Evolutionary conservation across 2,329 filamentous ascomycete genomes (phyloP).

Genomic region (Fusarium drepaniforme): DNA sequence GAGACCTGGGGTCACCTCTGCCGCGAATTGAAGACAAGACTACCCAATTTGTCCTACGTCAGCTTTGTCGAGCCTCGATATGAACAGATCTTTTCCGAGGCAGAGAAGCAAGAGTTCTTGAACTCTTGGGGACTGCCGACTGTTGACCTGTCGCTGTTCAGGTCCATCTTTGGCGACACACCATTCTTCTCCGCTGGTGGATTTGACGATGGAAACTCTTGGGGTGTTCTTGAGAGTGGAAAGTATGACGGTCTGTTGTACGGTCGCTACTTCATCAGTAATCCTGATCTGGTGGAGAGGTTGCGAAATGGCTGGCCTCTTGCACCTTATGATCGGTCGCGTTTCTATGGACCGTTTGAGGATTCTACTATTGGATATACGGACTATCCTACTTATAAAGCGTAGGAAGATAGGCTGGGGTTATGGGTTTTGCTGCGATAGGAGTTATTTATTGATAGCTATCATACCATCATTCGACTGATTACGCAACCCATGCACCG

Average conservation of each 20-base stretch:
- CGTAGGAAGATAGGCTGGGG: neutral
- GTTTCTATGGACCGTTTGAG: constrained; percentile 58
- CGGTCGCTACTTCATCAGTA: constrained; percentile 61
- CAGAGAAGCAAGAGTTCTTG: constrained; percentile 63
- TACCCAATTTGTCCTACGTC: constrained; percentile 63
- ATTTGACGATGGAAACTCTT: constrained; percentile 63
- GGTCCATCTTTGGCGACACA: constrained; percentile 62
- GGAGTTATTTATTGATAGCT: neutral
- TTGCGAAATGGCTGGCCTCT: constrained; percentile 55
- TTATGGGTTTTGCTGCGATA: neutral
- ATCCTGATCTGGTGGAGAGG: constrained; percentile 60
- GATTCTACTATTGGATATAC: constrained; percentile 50
- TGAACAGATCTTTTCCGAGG: constrained; percentile 63
- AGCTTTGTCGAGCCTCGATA: constrained; percentile 68
- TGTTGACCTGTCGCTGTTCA: constrained; percentile 60
- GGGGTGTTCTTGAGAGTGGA: constrained; percentile 57
- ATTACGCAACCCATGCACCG: neutral
- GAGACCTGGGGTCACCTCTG: constrained; percentile 66
- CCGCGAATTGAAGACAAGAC: constrained; percentile 57
- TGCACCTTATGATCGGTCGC: constrained; percentile 55
- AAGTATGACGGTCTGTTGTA: constrained; percentile 61
- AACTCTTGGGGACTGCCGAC: constrained; percentile 59
- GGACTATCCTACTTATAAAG: constrained; percentile 47
- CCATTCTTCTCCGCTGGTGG: constrained; percentile 69
- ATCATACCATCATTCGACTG: neutral